Base-by-base conservation (phyloP, 176 grass and related monocot genomes). In the Poa annua region DNA sequence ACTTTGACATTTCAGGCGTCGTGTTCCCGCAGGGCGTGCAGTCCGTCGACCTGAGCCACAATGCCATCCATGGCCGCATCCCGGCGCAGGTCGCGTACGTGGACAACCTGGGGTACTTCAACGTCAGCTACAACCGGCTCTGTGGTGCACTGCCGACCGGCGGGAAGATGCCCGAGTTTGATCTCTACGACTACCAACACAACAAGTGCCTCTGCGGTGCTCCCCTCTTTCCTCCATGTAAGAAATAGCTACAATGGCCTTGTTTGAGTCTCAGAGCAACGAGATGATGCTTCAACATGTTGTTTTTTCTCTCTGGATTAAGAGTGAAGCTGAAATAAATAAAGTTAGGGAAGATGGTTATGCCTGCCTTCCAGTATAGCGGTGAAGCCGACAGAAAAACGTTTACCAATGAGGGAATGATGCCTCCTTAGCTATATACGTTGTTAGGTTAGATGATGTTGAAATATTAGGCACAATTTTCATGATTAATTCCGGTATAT, bases 91-190 rank as follows among this genome's bases (percentile, higher is more conserved):
- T 92, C 6, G 85, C 66, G 0, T 16, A 71, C 16, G 21, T 89
- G 9, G 0, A 11, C 11, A 57, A 29, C 25, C 81, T 91, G 79
- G 64, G 44, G 24, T 2, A 57, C 1, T 85, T 95, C 51, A 88
- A 95, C 44, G 89, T 95, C 67, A 88, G 92, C 77, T 95, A 95
- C 75, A 95, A 95, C 80, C 19, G 54, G 68, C 69, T 96, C 2
- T 96, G 88, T 45, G 88, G 93, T 13, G 35, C 8, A 0, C 73
- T 96, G 8, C 93, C 90, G 2, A 34, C 48, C 16, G 88, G 88
- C 2, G 77, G 62, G 0, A 61, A 38, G 73, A 72, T 83, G 21
- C 33, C 17, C 16, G 19, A 48, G 11, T 75, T 92, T 5, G 78
- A 88, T 15, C 16, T 49, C 22, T 86, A 57, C 52, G 8, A 12